Conservation (phyloP, 257 asterid genomes). For the Solanum tarijense region DNA sequence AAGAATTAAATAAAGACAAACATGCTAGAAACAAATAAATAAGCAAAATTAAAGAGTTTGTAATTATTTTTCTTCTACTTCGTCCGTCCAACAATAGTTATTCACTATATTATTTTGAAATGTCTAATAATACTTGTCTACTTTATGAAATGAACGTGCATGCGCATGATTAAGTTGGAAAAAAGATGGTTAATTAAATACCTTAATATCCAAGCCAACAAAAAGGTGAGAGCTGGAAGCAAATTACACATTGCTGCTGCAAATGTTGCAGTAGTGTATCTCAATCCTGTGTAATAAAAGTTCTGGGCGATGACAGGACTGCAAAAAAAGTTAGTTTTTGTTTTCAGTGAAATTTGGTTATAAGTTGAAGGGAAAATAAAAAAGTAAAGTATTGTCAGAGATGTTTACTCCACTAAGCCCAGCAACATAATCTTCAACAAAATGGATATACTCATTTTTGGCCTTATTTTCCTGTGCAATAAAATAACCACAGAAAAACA, state of each 20-base stretch:
- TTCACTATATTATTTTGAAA: no score
- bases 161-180: neutral
- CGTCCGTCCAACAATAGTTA: no score
- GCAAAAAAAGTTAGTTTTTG: neutral
- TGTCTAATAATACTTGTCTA: no score
- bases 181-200: neutral
- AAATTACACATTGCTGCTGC: constrained; percentile 55
- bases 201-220: constrained; percentile 71
- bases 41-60: no score
- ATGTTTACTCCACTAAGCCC: constrained; percentile 50
- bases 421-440: constrained; percentile 46
- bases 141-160: neutral
- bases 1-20: no score
- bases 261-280: constrained; percentile 55
- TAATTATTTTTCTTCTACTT: no score
- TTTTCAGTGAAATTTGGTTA: neutral
- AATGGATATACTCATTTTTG: constrained; percentile 51
- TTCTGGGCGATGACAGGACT: constrained; percentile 77
- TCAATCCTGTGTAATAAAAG: constrained; percentile 54
- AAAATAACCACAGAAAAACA: neutral
- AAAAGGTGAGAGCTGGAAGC: constrained; percentile 68
- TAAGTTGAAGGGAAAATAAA: neutral
- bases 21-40: no score
- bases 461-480: constrained; percentile 67
- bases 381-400: neutral